Evolutionary conservation across 768 basidiomycete genomes (phyloP).

Genomic region (Tulasnella sp.): DNA sequence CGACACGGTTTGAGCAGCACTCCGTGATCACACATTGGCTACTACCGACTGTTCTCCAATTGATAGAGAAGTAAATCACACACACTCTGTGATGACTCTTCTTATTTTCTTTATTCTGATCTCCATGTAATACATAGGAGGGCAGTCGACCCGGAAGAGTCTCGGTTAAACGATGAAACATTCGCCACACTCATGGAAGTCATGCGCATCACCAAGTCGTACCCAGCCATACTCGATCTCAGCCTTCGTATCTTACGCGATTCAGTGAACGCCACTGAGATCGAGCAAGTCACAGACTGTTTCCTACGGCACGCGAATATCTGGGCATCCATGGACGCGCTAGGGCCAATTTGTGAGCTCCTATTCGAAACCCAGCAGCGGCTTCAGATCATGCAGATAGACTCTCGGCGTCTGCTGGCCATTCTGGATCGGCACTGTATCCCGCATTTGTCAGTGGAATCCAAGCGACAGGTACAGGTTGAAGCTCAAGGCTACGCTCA

Average conservation of each 20-base stretch:
- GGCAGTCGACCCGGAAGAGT: neutral
- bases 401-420: conserved; percentile 52
- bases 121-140: neutral
- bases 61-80: conserved; percentile 26
- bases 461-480: conserved; percentile 48
- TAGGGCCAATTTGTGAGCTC: conserved; percentile 43
- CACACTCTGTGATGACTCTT: too few relatives aligned
- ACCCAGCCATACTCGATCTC: conserved; percentile 54
- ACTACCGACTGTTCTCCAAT: conserved; percentile 52
- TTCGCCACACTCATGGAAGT: conserved; percentile 51
- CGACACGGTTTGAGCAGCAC: conserved; percentile 66
- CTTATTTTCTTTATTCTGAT: too few relatives aligned
- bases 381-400: conserved; percentile 55
- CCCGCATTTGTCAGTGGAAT: conserved; percentile 39
- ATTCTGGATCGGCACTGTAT: conserved; percentile 37
- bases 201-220: conserved; percentile 52
- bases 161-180: conserved; percentile 35
- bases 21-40: conserved; percentile 63
- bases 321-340: conserved; percentile 68
- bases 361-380: conserved; percentile 51
- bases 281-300: conserved; percentile 56
- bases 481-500: conserved; percentile 54
- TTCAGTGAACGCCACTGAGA: conserved; percentile 40
- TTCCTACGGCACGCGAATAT: conserved; percentile 61
- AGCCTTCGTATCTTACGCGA: conserved; percentile 40